Evolutionary conservation across 192 early-diverging fungal genomes (phyloP), one percentile per base, ranked within the genome.

Genomic region (Coemansia sp.): DNA sequence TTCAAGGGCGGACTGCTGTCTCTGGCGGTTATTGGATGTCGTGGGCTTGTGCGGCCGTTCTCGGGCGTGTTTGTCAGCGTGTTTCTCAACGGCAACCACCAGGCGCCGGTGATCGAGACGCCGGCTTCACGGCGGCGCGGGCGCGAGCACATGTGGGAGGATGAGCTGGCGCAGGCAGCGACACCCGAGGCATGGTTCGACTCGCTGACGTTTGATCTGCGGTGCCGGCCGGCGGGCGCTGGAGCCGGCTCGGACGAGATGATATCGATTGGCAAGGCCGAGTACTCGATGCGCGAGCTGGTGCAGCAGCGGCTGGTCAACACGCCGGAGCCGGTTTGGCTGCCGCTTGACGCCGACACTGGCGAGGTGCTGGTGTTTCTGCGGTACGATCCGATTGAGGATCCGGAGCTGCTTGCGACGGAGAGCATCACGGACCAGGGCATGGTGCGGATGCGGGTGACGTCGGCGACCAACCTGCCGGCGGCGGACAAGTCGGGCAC

Each of bases 401-500:
- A 79, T 37, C 69, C 72, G 45, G 49, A 82, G 58, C 63, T 85
- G 40, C 46, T 74, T 54, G 52, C 75, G n/a, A 46, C 62, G 5
- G 85, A 86, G 71, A 80, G 75, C 61, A 80, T 86, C 41, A 69
- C 81, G 10, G 78, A 92, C 66, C 85, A 86, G 81, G 92, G 92
- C 49, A 85, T 76, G 58, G 68, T 93, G 60, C 80, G 80, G 0
- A 78, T 93, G 49, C 87, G 84, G 11, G 71, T 89, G 18, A 49
- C 88, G 2, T 82, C 83, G 5, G 91, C 86, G 0, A 72, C 68
- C 16, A 82, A 89, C 56, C 68, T 93, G 65, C 85, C 85, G 11
- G 88, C 88, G 41, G 90, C 86, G 8, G 92, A 93, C 76, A 86
- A 88, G 32, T 84, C 85, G 9, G 92, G 92, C 18, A 80, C 85